Base-by-base conservation (phyloP, 805 yeast species). In the Candida argentea region DNA sequence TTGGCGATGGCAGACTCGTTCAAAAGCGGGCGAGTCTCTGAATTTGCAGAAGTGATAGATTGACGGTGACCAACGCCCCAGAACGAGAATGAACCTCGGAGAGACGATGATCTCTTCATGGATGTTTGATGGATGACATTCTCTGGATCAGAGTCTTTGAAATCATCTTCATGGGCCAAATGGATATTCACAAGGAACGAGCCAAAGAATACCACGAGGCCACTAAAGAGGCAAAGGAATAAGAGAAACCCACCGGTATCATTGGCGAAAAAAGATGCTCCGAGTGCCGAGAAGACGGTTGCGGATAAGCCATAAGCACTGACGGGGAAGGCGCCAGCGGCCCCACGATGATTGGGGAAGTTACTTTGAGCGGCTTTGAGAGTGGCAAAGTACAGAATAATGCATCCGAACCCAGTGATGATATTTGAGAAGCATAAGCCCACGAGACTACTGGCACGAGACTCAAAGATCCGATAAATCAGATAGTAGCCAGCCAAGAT, bases 291-390 rank as follows among this genome's bases (percentile, higher is more conserved):
- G 43, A 75, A 77, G 12, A 77, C 38, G 22, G 81, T 61, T 3
- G 89, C 86, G 5, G 85, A 70, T 23, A 81, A 51, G 0, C 89
- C 93, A 48, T 72, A 81, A 1, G 75, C 61, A 9, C 82, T 67
- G 4, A 76, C 79, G 2, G 84, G 83, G 24, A 70, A 56, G 1
- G 83, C 76, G 12, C 76, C 76, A 2, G 85, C 85, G 5, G 73
- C 60, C 14, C 85, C 91, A 43, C 79, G 62, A 42, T 76, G 73
- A 16, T 68, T 54, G 0, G 89, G 89, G 38, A 80, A 81, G 42
- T 80, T 81, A 2, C 78, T 42, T 18, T 72, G 72, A 1, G 72
- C 62, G 1, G 70, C 70, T 35, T 72, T 73, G 38, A 73, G 49
- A 8, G 62, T 49, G 51, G 83, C 66, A 16, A 80, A 68, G 42